Percentiles rank a stretch among this genome's conserved stretches.
These are phyloP conservation scores for Saccharomyces paradoxus DNA, from an alignment of 805 yeast genomes.

Conservation along the genomic window DNA sequence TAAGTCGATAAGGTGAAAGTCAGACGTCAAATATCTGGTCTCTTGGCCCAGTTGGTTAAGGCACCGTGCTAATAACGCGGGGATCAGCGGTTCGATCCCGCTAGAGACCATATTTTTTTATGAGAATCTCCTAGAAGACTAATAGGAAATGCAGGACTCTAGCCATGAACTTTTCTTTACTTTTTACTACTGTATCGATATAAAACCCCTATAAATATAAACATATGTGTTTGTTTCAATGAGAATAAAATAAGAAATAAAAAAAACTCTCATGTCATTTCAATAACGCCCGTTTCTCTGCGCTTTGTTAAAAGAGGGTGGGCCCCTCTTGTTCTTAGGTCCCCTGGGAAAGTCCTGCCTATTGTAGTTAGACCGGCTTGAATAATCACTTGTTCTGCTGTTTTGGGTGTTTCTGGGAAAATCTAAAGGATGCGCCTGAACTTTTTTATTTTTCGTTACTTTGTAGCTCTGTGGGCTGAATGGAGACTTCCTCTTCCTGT, in stretches of 20 bases:
- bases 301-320: conserved; percentile 1
- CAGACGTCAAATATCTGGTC: no score
- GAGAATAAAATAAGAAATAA: not conserved
- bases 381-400: not conserved
- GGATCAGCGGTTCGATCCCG: conserved; percentile 29
- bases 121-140: not conserved
- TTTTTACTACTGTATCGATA: conserved; percentile 6
- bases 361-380: conserved; percentile 2
- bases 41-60: conserved; percentile 30
- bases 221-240: not conserved
- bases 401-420: conserved; percentile 21
- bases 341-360: not conserved
- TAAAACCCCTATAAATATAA: conserved; percentile 20
- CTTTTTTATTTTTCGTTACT: conserved; percentile 6
- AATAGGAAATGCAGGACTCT: not conserved
- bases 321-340: not conserved
- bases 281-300: conserved; percentile 1
- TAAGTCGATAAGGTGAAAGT: no score
- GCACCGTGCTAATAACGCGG: conserved; percentile 29
- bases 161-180: not conserved
- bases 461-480: conserved; percentile 6
- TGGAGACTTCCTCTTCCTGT: not conserved
- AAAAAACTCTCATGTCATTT: not conserved
- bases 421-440: conserved; percentile 19
- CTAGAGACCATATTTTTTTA: conserved; percentile 21